Evolutionary conservation across 2,329 filamentous ascomycete species (phyloP).

Genomic region (Stylonectria norvegica): DNA sequence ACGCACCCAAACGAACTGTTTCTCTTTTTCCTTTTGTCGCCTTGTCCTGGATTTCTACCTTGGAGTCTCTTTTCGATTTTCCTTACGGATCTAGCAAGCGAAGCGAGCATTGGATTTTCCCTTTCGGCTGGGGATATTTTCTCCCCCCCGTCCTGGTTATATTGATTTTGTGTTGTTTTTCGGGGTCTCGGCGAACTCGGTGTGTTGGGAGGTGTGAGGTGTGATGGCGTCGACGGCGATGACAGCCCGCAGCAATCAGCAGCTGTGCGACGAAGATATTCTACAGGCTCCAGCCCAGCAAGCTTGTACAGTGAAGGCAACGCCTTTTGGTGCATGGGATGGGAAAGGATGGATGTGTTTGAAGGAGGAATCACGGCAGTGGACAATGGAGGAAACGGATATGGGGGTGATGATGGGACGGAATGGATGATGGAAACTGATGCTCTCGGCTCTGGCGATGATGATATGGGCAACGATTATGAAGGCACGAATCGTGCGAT

Average conservation of each 20-base stretch:
- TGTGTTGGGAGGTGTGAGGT: constrained; percentile 7
- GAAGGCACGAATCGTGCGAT: constrained; percentile 26
- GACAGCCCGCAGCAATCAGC: constrained; percentile 20
- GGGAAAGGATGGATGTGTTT: constrained; percentile 20
- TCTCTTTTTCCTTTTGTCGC: constrained; percentile 35
- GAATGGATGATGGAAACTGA: too few species aligned
- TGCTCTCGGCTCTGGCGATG: too few species aligned
- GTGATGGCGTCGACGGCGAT: constrained; percentile 11
- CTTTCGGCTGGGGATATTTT: constrained; percentile 27
- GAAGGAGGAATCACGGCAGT: too few species aligned
- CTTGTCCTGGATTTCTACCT: constrained; percentile 29
- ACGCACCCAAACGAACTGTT: constrained; percentile 43
- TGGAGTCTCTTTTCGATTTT: constrained; percentile 30
- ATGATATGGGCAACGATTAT: constrained; percentile 28
- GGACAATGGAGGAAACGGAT: too few species aligned
- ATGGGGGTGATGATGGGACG: too few species aligned
- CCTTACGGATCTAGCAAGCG: constrained; percentile 36
- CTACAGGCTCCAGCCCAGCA: constrained; percentile 25
- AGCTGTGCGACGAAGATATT: constrained; percentile 23
- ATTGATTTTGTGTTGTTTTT: constrained; percentile 14
- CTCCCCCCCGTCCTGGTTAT: constrained; percentile 21
- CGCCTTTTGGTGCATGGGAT: constrained; percentile 9
- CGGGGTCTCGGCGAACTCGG: constrained; percentile 20
- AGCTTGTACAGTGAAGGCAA: constrained; percentile 18
- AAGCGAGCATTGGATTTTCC: constrained; percentile 35